Percentiles rank a stretch among this genome's conserved stretches.
These are phyloP conservation scores for Rauvolfia tetraphylla DNA, from an alignment of 257 asterid species.

Conservation along the genomic window DNA sequence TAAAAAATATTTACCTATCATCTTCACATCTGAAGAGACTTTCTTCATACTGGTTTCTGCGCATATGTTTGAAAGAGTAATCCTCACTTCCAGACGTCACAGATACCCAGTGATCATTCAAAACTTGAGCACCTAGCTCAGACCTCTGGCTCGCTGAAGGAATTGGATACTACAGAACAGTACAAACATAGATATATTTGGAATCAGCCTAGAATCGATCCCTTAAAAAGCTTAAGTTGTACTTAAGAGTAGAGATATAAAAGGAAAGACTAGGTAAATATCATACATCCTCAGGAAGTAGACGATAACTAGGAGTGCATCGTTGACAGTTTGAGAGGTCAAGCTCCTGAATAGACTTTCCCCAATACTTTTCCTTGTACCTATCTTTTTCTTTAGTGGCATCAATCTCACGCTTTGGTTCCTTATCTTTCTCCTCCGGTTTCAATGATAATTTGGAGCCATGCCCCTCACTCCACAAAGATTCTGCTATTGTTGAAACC, in stretches of 20 bases:
- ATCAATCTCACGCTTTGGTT: conserved; percentile 74
- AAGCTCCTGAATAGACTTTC: conserved; percentile 95
- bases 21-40: conserved; percentile 98
- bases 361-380: conserved; percentile 72
- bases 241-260: background rate
- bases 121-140: conserved; percentile 83
- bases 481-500: conserved; percentile 47
- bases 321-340: conserved; percentile 79
- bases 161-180: conserved; percentile 73
- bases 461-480: conserved; percentile 76
- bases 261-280: conserved; percentile 3
- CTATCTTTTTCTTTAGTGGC: conserved; percentile 80
- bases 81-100: conserved; percentile 99
- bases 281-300: conserved; percentile 97
- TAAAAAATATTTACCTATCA: conserved; percentile 55
- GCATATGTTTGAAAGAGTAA: conserved; percentile 96
- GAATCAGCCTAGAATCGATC: background rate
- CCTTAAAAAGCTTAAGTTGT: background rate
- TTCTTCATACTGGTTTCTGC: conserved; percentile 95
- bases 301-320: conserved; percentile 94
- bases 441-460: conserved; percentile 58
- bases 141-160: conserved; percentile 86
- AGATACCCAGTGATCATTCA: conserved; percentile 94
- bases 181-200: conserved; percentile 3
- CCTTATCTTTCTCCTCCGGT: conserved; percentile 78